Conservation (phyloP, 2,329 filamentous ascomycete species). For the Exophiala viscosa region DNA sequence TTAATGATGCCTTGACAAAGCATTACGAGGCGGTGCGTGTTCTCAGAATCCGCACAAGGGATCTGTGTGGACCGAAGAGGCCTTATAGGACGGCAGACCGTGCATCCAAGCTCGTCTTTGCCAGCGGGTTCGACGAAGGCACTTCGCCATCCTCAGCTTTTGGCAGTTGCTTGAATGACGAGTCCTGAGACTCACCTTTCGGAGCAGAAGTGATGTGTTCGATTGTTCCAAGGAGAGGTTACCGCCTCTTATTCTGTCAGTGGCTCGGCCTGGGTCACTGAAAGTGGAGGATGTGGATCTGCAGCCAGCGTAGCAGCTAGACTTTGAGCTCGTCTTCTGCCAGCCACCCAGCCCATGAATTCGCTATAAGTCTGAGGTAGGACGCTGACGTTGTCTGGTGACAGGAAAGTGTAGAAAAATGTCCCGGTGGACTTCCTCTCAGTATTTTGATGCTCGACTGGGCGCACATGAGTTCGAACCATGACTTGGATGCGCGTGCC, state of each 20-base stretch:
- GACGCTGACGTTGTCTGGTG: constrained; percentile 62
- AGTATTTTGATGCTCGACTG: constrained; percentile 63
- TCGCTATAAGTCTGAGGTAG: constrained; percentile 62
- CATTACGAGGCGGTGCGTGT: too few relatives aligned
- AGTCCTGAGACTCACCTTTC: too few relatives aligned
- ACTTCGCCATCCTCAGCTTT: too few relatives aligned
- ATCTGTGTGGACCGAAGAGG: too few relatives aligned
- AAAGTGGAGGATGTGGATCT: constrained; percentile 21
- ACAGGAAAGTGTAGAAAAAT: constrained; percentile 72
- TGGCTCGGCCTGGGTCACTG: constrained; percentile 12
- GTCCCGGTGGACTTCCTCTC: constrained; percentile 64
- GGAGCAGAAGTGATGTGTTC: too few relatives aligned
- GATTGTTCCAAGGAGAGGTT: not conserved
- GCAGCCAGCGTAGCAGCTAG: constrained; percentile 43
- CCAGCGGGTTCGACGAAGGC: too few relatives aligned
- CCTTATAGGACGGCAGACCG: too few relatives aligned
- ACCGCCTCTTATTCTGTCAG: constrained; percentile 18
- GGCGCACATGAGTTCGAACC: constrained; percentile 67
- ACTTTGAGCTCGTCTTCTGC: constrained; percentile 53
- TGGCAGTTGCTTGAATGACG: too few relatives aligned
- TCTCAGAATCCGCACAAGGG: too few relatives aligned
- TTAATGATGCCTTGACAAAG: too few relatives aligned
- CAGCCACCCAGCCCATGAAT: constrained; percentile 64
- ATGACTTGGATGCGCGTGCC: constrained; percentile 65
- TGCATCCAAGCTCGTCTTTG: too few relatives aligned